Evolutionary conservation across 1,284 basidiomycete species (phyloP).

Genomic region (Apiotrichum domesticum): DNA sequence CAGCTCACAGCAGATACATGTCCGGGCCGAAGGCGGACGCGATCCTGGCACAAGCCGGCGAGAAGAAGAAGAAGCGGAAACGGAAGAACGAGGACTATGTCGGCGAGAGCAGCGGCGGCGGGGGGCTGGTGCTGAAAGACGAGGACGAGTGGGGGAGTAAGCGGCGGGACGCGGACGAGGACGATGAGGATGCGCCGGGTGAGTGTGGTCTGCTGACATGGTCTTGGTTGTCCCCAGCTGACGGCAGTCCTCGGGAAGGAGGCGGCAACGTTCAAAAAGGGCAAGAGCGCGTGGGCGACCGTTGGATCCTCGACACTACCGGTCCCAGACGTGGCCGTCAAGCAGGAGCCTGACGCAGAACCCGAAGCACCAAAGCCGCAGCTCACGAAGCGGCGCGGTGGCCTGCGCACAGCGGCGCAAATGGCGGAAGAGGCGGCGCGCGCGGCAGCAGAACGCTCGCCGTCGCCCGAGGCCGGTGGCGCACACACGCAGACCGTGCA

Average conservation of each 20-base stretch:
- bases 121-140: slow-evolving; percentile 41
- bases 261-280: slow-evolving; percentile 37
- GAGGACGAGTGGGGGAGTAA: slow-evolving; percentile 50
- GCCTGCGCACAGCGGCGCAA: slow-evolving; percentile 62
- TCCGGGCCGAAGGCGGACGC: slow-evolving; percentile 94
- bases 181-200: slow-evolving; percentile 47
- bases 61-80: slow-evolving; percentile 56
- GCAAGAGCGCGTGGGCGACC: slow-evolving; percentile 35
- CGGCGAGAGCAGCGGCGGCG: slow-evolving; percentile 22
- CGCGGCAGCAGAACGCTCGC: slow-evolving; percentile 44
- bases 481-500: slow-evolving; percentile 83
- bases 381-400: slow-evolving; percentile 54
- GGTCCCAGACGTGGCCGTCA: slow-evolving; percentile 11
- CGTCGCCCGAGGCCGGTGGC: slow-evolving; percentile 51
- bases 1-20: slow-evolving; percentile 63
- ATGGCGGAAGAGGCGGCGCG: slow-evolving; percentile 51
- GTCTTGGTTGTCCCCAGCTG: neutral
- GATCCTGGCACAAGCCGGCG: slow-evolving; percentile 65
- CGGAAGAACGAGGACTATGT: slow-evolving; percentile 57
- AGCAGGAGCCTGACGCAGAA: slow-evolving; percentile 21
- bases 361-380: slow-evolving; percentile 22
- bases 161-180: slow-evolving; percentile 32
- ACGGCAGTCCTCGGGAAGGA: slow-evolving; percentile 36
- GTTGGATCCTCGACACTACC: slow-evolving; percentile 32
- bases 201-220: slow-evolving; percentile 9